phyloP scores from a whole-genome alignment of 176 grass and related monocot species.

The Paspalum notatum region DNA sequence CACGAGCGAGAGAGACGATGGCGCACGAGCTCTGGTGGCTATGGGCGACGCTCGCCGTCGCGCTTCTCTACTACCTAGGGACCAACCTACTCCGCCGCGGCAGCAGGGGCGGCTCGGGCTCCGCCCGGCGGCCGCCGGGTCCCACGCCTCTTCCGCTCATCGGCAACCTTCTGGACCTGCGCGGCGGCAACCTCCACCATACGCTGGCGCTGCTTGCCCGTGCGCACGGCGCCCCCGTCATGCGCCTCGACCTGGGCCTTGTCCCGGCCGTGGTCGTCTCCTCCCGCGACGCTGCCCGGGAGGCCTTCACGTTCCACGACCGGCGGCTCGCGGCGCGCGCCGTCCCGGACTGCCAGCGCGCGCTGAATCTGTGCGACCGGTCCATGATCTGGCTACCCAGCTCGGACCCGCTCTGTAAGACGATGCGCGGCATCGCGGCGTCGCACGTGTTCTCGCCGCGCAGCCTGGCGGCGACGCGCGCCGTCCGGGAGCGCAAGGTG shows the following conservation, averaged over 20 bases:
- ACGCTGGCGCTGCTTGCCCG: neutral
- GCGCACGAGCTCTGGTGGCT: neutral
- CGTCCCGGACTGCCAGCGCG: no score
- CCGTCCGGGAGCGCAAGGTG: no score
- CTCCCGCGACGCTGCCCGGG: neutral
- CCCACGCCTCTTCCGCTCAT: neutral
- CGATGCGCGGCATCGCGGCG: neutral
- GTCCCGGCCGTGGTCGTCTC: neutral
- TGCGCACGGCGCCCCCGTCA: neutral
- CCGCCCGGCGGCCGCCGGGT: neutral
- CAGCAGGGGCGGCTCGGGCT: neutral
- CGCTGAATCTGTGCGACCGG: no score
- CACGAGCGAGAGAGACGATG: no score
- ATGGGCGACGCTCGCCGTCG: neutral
- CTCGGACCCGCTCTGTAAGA: neutral
- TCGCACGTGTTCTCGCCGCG: neutral
- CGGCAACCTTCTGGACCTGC: neutral
- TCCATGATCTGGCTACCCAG: neutral
- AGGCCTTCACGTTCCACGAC: neutral
- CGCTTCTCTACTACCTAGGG: neutral
- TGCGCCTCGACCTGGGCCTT: neutral
- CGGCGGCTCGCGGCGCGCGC: no score
- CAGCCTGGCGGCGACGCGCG: neutral
- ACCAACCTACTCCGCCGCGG: neutral
- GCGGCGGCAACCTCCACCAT: no score